Percentiles rank a stretch among this genome's conserved stretches.
Conservation (phyloP, 257 asterid species). For the Salvia hispanica region DNA sequence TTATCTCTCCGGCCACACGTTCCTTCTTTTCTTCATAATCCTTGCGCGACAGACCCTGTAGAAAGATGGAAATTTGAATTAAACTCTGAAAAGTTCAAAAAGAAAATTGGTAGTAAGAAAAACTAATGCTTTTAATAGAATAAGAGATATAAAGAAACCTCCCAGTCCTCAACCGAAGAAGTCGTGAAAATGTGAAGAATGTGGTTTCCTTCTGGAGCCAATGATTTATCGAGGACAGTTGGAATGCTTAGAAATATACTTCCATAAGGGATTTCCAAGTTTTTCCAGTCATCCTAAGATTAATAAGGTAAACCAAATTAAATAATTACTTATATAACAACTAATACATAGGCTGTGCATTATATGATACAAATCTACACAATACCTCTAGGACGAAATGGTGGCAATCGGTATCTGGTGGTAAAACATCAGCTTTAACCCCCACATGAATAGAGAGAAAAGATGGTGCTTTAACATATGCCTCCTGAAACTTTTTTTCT, state of each 20-base stretch:
- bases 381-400: slow-evolving; percentile 89
- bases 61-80: slow-evolving; percentile 19
- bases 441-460: slow-evolving; percentile 96
- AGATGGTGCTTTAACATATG: slow-evolving; percentile 95
- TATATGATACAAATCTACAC: slow-evolving; percentile 19
- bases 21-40: slow-evolving; percentile 90
- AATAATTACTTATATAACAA: background rate
- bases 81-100: slow-evolving; percentile 23
- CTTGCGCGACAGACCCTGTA: slow-evolving; percentile 73
- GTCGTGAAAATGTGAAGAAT: slow-evolving; percentile 94
- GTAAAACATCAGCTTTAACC: slow-evolving; percentile 85
- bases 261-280: slow-evolving; percentile 79
- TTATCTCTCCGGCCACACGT: slow-evolving; percentile 70
- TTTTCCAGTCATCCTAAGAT: slow-evolving; percentile 76
- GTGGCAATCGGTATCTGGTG: slow-evolving; percentile 88
- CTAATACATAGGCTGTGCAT: background rate
- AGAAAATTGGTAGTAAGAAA: background rate
- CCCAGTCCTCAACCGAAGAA: slow-evolving; percentile 92
- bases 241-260: slow-evolving; percentile 98
- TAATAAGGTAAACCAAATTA: slow-evolving; percentile 23
- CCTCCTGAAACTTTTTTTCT: slow-evolving; percentile 85
- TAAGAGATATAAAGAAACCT: slow-evolving; percentile 50
- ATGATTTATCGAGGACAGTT: slow-evolving; percentile 80
- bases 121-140: slow-evolving; percentile 23
- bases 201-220: slow-evolving; percentile 95